Percentiles rank a stretch among this genome's conserved stretches.
Evolutionary conservation across 202 grass and related monocot genomes (phyloP).

Genomic region (Eragrostis tef): DNA sequence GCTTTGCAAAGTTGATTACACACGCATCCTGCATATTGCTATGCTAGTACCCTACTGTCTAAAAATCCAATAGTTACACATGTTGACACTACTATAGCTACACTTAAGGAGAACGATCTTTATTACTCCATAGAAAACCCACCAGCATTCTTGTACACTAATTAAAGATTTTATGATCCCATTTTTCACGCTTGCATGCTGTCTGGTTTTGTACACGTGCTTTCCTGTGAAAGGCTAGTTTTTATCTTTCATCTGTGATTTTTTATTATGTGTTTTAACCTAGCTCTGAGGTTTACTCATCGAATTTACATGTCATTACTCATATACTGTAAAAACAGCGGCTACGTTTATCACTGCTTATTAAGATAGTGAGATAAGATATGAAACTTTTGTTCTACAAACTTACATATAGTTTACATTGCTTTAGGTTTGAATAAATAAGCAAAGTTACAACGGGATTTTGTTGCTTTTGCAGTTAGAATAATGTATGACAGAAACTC

Average conservation of each 20-base stretch:
- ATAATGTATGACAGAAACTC: constrained; percentile 92
- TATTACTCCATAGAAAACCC: constrained; percentile 13
- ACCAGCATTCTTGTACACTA: neutral
- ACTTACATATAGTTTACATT: constrained; percentile 29
- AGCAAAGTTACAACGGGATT: constrained; percentile 38
- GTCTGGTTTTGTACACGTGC: constrained; percentile 9
- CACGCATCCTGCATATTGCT: constrained; percentile 18
- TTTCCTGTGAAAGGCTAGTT: constrained; percentile 6
- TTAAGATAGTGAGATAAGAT: constrained; percentile 17
- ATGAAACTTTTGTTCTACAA: constrained; percentile 22
- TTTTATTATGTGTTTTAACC: constrained; percentile 30
- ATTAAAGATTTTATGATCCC: neutral
- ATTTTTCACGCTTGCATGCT: neutral
- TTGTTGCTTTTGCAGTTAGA: constrained; percentile 61
- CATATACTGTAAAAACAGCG: constrained; percentile 22
- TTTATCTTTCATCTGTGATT: constrained; percentile 25
- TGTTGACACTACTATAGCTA: constrained; percentile 28
- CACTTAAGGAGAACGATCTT: neutral
- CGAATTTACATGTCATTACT: constrained; percentile 16
- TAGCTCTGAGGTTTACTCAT: constrained; percentile 13
- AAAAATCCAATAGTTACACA: constrained; percentile 34
- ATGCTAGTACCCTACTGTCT: too few relatives aligned
- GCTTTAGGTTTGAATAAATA: neutral
- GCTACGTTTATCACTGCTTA: constrained; percentile 30
- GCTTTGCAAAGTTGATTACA: constrained; percentile 6